Evolutionary conservation across 2,329 filamentous ascomycete genomes (phyloP).

Genomic region (Microascus cirrosus): DNA sequence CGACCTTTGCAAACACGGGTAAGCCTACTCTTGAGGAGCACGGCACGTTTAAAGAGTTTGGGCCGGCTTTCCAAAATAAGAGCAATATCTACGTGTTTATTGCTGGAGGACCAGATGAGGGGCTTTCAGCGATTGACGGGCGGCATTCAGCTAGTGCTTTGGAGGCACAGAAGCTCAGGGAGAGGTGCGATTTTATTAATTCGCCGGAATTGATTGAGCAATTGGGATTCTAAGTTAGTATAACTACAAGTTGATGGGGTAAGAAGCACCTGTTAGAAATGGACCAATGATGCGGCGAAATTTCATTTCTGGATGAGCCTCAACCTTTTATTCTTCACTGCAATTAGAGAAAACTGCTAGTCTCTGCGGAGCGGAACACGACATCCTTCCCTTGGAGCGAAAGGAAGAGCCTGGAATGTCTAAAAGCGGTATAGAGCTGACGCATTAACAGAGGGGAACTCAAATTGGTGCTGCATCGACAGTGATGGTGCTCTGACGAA

Average conservation of each 20-base stretch:
- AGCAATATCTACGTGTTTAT: constrained; percentile 23
- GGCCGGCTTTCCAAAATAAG: constrained; percentile 19
- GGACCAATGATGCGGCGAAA: background rate
- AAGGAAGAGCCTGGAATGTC: no score
- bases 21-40: constrained; percentile 16
- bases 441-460: no score
- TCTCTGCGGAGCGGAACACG: no score
- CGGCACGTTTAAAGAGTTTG: constrained; percentile 29
- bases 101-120: constrained; percentile 30
- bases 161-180: constrained; percentile 25
- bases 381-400: no score
- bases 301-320: background rate
- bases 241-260: background rate
- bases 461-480: no score
- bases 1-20: constrained; percentile 29
- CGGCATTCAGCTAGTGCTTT: constrained; percentile 20
- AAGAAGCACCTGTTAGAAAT: background rate
- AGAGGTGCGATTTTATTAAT: constrained; percentile 36
- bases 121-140: constrained; percentile 26
- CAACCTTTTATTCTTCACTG: background rate
- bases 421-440: no score
- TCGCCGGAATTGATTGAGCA: constrained; percentile 28
- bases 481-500: no score
- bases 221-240: constrained; percentile 24
- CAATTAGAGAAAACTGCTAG: no score